Evolutionary conservation across 805 yeast species (phyloP).

Genomic region (Yarrowia sp.): DNA sequence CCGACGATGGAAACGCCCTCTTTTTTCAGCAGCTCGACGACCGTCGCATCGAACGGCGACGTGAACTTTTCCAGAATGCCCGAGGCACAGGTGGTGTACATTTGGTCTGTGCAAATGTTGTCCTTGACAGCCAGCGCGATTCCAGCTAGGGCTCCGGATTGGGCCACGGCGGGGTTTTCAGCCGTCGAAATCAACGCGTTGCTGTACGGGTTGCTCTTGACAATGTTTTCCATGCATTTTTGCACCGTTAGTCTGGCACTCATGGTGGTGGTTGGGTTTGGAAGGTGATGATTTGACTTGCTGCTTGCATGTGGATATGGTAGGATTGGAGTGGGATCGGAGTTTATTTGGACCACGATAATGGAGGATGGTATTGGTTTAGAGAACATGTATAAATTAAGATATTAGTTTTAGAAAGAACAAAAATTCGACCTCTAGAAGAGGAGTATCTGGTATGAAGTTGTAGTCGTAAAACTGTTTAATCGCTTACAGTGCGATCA

Average conservation of each 20-base stretch:
- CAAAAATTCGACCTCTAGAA: too few relatives aligned
- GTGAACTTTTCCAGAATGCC: conserved; percentile 52
- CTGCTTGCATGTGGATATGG: neutral
- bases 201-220: conserved; percentile 31
- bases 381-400: too few relatives aligned
- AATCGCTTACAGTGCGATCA: too few relatives aligned
- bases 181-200: conserved; percentile 36
- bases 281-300: too few relatives aligned
- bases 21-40: conserved; percentile 49
- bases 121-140: conserved; percentile 63
- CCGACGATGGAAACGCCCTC: conserved; percentile 59
- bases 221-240: conserved; percentile 33
- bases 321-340: too few relatives aligned
- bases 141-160: conserved; percentile 33
- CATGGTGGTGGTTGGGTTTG: neutral
- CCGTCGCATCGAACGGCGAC: conserved; percentile 83
- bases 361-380: too few relatives aligned
- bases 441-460: too few relatives aligned
- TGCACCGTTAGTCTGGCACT: conserved; percentile 24
- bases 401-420: too few relatives aligned
- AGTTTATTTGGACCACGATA: too few relatives aligned
- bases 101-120: conserved; percentile 63
- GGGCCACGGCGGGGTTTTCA: conserved; percentile 7
- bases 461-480: too few relatives aligned
- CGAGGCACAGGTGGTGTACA: conserved; percentile 80